Percentiles rank a stretch among this genome's conserved stretches.
Conservation (phyloP, 306 rosid species). For the Castanea crenata region DNA sequence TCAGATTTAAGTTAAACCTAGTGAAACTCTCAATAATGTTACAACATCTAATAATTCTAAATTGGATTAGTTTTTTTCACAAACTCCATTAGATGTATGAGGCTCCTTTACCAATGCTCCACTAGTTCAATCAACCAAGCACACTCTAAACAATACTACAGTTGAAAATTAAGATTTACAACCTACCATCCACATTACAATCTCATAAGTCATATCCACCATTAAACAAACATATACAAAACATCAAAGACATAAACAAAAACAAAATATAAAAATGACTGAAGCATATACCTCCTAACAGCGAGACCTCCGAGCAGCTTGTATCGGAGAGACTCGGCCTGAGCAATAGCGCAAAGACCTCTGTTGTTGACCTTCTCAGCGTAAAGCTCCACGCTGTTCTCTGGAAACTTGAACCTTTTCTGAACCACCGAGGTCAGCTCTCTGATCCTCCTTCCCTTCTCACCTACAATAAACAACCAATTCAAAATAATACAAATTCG, state of each 20-base stretch:
- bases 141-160: neutral
- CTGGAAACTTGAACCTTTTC: conserved; percentile 72
- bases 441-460: conserved; percentile 73
- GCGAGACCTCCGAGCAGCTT: conserved; percentile 75
- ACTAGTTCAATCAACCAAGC: neutral
- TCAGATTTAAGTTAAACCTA: too few species aligned
- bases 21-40: too few species aligned
- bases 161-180: neutral
- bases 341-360: conserved; percentile 65
- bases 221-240: neutral
- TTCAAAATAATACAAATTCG: neutral
- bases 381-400: conserved; percentile 68
- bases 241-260: neutral
- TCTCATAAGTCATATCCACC: too few species aligned
- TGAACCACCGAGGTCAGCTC: conserved; percentile 68
- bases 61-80: too few species aligned
- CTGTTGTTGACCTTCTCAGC: conserved; percentile 78
- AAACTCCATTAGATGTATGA: too few species aligned
- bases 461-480: conserved; percentile 29
- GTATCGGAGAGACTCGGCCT: conserved; percentile 72
- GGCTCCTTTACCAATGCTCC: too few species aligned
- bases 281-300: conserved; percentile 48
- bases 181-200: neutral
- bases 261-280: neutral
- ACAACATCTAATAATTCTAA: too few species aligned